Conservation (phyloP, 176 grass and related monocot genomes). For the Poa pratensis region DNA sequence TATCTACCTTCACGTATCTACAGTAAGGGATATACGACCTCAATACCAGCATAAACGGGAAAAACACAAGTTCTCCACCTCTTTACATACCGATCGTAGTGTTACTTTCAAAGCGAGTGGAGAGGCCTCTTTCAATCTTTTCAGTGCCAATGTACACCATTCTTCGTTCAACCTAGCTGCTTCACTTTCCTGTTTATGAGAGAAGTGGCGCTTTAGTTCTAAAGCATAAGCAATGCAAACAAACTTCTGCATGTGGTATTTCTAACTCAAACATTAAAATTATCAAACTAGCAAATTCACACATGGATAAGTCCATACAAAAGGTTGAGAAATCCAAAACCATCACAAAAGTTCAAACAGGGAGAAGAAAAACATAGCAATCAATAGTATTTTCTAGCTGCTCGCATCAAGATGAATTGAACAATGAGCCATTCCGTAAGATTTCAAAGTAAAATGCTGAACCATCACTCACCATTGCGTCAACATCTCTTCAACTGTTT, state of each 20-base stretch:
- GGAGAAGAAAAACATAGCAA: not conserved
- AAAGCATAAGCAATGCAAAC: not conserved
- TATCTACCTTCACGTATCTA: slow-evolving; percentile 96
- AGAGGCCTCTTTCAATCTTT: slow-evolving; percentile 90
- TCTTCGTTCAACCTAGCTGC: slow-evolving; percentile 84
- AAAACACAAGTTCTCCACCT: slow-evolving; percentile 24
- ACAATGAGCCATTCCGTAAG: not conserved
- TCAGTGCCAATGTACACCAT: slow-evolving; percentile 89
- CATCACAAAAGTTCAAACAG: not conserved
- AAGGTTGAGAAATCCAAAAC: not conserved
- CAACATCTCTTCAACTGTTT: slow-evolving; percentile 93
- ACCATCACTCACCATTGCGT: slow-evolving; percentile 73
- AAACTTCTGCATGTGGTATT: not conserved
- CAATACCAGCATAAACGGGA: slow-evolving; percentile 29
- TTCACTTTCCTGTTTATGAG: slow-evolving; percentile 75
- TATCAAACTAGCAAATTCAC: not conserved
- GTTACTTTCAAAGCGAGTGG: slow-evolving; percentile 90
- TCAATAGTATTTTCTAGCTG: not conserved
- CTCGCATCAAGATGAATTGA: slow-evolving; percentile 23
- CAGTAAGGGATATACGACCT: slow-evolving; percentile 25
- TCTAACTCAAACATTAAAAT: not conserved
- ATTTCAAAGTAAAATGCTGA: not conserved
- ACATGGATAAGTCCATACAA: not conserved
- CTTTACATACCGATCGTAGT: slow-evolving; percentile 76
- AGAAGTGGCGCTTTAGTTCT: not conserved